Percentiles rank a stretch among this genome's conserved stretches.
Conservation (phyloP, 2,329 filamentous ascomycete genomes). For the Stemphylium beticola region DNA sequence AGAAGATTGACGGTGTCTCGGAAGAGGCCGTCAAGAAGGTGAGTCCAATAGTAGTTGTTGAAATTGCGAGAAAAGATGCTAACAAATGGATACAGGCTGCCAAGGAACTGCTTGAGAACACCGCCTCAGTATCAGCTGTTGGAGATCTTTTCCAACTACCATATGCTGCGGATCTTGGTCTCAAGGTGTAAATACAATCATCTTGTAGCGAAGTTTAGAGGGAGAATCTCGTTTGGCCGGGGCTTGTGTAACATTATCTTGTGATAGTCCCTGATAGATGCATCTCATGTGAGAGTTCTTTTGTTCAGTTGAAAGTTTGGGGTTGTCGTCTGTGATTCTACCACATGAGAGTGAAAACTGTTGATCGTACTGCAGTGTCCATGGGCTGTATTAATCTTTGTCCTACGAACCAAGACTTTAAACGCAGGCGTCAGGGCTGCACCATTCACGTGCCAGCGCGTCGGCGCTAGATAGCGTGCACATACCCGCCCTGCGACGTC, state of each 20-base stretch:
- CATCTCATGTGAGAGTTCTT: slow-evolving; percentile 45
- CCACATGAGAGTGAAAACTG: neutral
- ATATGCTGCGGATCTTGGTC: slow-evolving; percentile 90
- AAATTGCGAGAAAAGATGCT: neutral
- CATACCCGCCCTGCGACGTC: neutral
- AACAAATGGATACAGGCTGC: slow-evolving; percentile 67
- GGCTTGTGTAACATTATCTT: slow-evolving; percentile 51
- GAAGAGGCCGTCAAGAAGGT: slow-evolving; percentile 76
- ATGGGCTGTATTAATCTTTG: too few species aligned
- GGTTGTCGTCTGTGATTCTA: too few species aligned
- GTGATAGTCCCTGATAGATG: slow-evolving; percentile 51
- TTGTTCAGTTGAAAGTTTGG: slow-evolving; percentile 25
- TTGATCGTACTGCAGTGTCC: neutral
- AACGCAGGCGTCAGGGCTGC: neutral
- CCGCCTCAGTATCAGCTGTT: slow-evolving; percentile 86
- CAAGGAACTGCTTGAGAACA: slow-evolving; percentile 84
- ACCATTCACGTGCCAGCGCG: slow-evolving; percentile 15
- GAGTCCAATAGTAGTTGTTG: slow-evolving; percentile 60
- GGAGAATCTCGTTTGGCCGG: slow-evolving; percentile 41
- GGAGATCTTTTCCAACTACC: slow-evolving; percentile 92
- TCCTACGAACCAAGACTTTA: too few species aligned
- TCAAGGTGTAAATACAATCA: slow-evolving; percentile 78
- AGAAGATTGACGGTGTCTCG: slow-evolving; percentile 80
- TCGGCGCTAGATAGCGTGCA: slow-evolving; percentile 1
- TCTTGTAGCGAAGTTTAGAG: slow-evolving; percentile 31